A percentile compares a stretch with the other conserved stretches of the same genome.
Conservation (phyloP, 352 stramenopile species). For the Globisporangium cystogenes region DNA sequence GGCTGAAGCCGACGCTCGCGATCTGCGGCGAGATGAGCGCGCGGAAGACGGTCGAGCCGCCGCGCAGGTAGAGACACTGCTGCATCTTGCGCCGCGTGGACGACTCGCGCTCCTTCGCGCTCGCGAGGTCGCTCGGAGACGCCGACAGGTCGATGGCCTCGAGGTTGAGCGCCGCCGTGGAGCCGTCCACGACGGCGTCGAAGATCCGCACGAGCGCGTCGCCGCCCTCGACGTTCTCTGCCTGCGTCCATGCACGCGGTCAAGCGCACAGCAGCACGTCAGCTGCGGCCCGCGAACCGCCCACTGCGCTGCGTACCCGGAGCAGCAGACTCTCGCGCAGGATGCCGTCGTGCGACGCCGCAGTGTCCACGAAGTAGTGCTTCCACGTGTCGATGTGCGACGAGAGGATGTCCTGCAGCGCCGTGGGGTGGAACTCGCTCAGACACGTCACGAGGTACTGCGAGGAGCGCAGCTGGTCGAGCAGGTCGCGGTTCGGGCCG, state of each 20-base stretch:
- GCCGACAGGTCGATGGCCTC: constrained; percentile 38
- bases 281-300: no score
- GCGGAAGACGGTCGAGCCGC: constrained; percentile 35
- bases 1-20: constrained; percentile 34
- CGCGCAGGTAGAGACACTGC: constrained; percentile 55
- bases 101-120: constrained; percentile 22
- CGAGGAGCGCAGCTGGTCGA: constrained; percentile 45
- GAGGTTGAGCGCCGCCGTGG: constrained; percentile 39
- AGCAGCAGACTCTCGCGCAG: constrained; percentile 42
- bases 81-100: constrained; percentile 36
- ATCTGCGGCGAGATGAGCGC: constrained; percentile 40
- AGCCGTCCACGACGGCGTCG: constrained; percentile 30
- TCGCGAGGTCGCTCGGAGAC: constrained; percentile 22
- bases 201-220: constrained; percentile 48
- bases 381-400: constrained; percentile 56
- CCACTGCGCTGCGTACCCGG: constrained; percentile 30
- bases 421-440: constrained; percentile 52
- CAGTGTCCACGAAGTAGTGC: constrained; percentile 60
- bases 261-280: neutral
- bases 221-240: constrained; percentile 40
- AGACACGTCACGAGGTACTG: constrained; percentile 55
- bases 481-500: constrained; percentile 35
- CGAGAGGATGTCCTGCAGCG: constrained; percentile 58
- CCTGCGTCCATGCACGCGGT: constrained; percentile 51
- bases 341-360: constrained; percentile 43